Evolutionary conservation across 2,329 filamentous ascomycete genomes (phyloP), one percentile per base, ranked within the genome.

Genomic region (Pyrenophora teres): DNA sequence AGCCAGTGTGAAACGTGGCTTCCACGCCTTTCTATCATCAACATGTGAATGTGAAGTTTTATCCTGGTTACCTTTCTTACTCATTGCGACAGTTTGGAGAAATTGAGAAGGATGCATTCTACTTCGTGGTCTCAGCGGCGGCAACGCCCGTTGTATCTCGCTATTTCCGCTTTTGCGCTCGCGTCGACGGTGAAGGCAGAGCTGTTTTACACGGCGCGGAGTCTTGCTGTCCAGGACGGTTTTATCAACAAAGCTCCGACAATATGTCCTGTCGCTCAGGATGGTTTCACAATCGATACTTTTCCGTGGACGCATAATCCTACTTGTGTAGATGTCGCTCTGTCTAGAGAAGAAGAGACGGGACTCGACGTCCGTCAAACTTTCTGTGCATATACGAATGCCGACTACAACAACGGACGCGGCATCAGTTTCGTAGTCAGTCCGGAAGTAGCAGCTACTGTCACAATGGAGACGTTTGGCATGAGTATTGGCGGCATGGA

Each of bases 301-400:
- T 70, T 70, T 25, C 65, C 65, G 3, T 69, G 65, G 66, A 70
- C 65, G 6, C 60, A 67, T 18, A 53, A 59, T 21, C 67, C 67
- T 4, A 64, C 62, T n/a, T 70, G 67, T 31, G 50, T 66, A 2
- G 31, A 62, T 13, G 51, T 52, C 3, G 45, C 59, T 1, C 15
- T 64, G 3, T 54, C 62, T 2, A 37, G 47, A 7, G 37, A 13
- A 5, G 49, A 59, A 31, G 51, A 52, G 9, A 41, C 53, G 18
- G 51, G 43, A 18, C 49, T 44, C 5, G 51, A 30, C 12, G 41
- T 25, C 12, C 43, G 54, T 6, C 41, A 58, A 33, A 59, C 50
- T 6, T 66, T 64, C 39, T 71, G 68, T 52, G 51, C 64, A 8
- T 71, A 67, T 47, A 69, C 66, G 3, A 70, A 68, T 45, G 21